phyloP scores from a whole-genome alignment of 2,329 filamentous ascomycete species.

The Pseudogymnoascus pannorum region DNA sequence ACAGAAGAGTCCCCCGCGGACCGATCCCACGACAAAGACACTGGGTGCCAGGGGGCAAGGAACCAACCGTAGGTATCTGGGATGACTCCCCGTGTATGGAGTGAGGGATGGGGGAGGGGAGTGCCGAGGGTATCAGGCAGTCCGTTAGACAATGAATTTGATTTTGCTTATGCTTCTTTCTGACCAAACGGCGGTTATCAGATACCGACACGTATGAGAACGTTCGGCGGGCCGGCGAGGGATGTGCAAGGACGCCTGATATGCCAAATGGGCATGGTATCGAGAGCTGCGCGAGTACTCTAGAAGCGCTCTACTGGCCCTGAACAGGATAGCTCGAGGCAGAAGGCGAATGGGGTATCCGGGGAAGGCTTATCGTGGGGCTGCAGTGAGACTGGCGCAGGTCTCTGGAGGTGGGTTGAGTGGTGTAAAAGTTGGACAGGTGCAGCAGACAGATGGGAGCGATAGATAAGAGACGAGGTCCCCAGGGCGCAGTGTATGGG shows the following conservation, averaged over 20 bases:
- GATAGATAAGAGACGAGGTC: background rate
- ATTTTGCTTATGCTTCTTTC: slow-evolving; percentile 3
- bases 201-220: slow-evolving; percentile 1
- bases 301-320: slow-evolving; percentile 5
- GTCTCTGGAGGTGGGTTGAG: background rate
- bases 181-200: background rate
- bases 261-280: slow-evolving; percentile 7
- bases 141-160: background rate
- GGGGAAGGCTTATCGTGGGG: background rate
- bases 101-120: too few species aligned
- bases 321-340: slow-evolving; percentile 4
- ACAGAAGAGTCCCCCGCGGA: slow-evolving; percentile 6
- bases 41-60: background rate
- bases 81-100: background rate
- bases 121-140: background rate
- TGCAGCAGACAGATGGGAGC: background rate
- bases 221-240: slow-evolving; percentile 5
- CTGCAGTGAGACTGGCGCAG: slow-evolving; percentile 1
- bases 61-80: slow-evolving; percentile 2
- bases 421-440: background rate
- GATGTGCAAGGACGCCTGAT: slow-evolving; percentile 1
- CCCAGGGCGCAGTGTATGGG: background rate
- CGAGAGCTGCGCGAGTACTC: slow-evolving; percentile 2
- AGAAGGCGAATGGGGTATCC: slow-evolving; percentile 7
- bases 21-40: background rate